Percentiles rank a stretch among this genome's conserved stretches.
phyloP scores from a whole-genome alignment of 192 early-diverging fungal species.

The Chytriomyces sp. region DNA sequence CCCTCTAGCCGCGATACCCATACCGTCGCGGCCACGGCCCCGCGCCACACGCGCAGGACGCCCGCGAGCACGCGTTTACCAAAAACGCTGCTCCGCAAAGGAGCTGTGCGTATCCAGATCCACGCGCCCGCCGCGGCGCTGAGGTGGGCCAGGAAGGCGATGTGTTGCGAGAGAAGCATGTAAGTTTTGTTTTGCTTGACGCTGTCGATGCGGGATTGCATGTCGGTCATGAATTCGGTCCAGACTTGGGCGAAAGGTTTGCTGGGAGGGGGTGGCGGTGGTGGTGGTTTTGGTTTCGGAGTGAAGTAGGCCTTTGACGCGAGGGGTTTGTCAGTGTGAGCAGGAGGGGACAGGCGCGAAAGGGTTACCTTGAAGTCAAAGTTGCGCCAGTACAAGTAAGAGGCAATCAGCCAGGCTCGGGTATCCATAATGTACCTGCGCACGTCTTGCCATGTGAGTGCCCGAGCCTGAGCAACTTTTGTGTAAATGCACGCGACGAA shows the following conservation, averaged over 20 bases:
- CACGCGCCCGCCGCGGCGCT: no score
- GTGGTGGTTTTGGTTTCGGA: constrained; percentile 23
- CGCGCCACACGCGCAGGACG: not conserved
- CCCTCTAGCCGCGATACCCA: not conserved
- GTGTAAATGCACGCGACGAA: not conserved
- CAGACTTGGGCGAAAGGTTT: constrained; percentile 9
- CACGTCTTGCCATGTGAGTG: constrained; percentile 2
- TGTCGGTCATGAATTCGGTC: not conserved
- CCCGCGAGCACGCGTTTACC: not conserved
- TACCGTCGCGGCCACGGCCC: not conserved
- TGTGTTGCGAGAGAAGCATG: no score
- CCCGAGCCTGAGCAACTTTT: not conserved
- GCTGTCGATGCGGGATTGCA: no score
- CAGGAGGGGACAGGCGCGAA: not conserved
- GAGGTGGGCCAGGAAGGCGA: no score
- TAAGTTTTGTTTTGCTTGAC: no score
- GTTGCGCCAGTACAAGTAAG: not conserved
- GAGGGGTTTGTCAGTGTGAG: not conserved
- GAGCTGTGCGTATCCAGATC: constrained; percentile 10
- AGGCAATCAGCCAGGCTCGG: not conserved
- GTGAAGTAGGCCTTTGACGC: constrained; percentile 4
- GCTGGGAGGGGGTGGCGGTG: constrained; percentile 6
- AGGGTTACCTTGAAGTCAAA: constrained; percentile 2
- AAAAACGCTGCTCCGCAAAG: constrained; percentile 3
- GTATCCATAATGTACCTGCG: not conserved